Evolutionary conservation across 2,329 filamentous ascomycete species (phyloP).

Genomic region (Phaeosphaeriaceae sp.): DNA sequence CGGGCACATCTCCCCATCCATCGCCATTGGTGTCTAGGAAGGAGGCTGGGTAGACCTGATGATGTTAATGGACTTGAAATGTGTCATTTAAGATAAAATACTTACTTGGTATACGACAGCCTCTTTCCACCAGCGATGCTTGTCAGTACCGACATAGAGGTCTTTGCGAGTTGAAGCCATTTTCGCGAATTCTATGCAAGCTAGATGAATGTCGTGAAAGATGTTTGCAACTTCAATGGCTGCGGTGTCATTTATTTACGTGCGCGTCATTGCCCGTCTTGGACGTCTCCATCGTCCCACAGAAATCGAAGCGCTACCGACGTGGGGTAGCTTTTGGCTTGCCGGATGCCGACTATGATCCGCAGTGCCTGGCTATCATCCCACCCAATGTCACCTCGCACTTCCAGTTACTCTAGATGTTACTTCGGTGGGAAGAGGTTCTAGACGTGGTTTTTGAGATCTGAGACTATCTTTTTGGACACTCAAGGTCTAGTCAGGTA

Average conservation of each 20-base stretch:
- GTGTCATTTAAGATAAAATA: neutral
- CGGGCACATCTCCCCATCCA: constrained; percentile 64
- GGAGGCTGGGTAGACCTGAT: constrained; percentile 64
- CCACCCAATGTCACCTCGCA: neutral
- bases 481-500: too few species aligned
- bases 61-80: constrained; percentile 4
- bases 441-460: too few species aligned
- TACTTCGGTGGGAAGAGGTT: too few species aligned
- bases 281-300: constrained; percentile 2
- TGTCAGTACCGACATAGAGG: constrained; percentile 42
- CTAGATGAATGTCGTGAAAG: neutral
- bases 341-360: neutral
- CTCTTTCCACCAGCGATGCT: constrained; percentile 66
- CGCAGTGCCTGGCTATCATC: neutral
- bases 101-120: constrained; percentile 63
- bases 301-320: neutral
- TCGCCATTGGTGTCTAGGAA: constrained; percentile 66
- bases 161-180: constrained; percentile 19
- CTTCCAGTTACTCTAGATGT: too few species aligned
- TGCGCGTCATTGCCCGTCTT: constrained; percentile 1
- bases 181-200: neutral
- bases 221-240: neutral
- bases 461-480: too few species aligned
- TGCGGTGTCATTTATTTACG: neutral
- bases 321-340: neutral